Evolutionary conservation across 768 basidiomycete genomes (phyloP).

Genomic region (Crassisporium funariophilum): DNA sequence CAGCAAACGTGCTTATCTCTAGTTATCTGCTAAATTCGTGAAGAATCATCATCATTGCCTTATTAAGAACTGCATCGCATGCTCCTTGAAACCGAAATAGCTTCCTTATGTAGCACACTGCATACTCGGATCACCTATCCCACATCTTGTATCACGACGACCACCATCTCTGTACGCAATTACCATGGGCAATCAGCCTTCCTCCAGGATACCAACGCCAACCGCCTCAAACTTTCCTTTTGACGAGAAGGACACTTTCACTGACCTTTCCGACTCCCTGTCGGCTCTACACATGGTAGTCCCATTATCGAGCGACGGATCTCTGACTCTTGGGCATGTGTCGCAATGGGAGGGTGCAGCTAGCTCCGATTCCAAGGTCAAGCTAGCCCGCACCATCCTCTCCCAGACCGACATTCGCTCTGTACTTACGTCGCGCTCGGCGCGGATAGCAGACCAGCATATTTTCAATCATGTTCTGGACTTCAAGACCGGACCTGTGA

Average conservation of each 20-base stretch:
- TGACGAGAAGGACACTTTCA: conserved; percentile 34
- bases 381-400: conserved; percentile 78
- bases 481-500: conserved; percentile 82
- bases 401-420: conserved; percentile 66
- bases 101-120: conserved; percentile 19
- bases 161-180: conserved; percentile 10
- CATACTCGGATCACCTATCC: conserved; percentile 13
- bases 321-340: conserved; percentile 59
- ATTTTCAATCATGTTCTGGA: conserved; percentile 83
- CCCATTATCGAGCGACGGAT: conserved; percentile 59
- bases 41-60: conserved; percentile 15
- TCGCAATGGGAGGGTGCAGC: conserved; percentile 68
- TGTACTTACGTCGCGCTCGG: conserved; percentile 63
- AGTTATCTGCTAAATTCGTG: conserved; percentile 17
- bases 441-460: conserved; percentile 64
- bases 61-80: conserved; percentile 5
- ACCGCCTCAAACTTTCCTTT: conserved; percentile 22
- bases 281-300: conserved; percentile 33
- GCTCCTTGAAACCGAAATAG: conserved; percentile 4
- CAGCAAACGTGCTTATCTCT: no score
- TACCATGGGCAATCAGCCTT: conserved; percentile 36
- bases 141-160: not conserved
- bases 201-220: conserved; percentile 28
- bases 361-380: conserved; percentile 56
- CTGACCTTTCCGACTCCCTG: conserved; percentile 29